These are phyloP conservation scores for Cryptosporidium viatorum DNA, from an alignment of 169 alveolate species.

Conservation along the genomic window DNA sequence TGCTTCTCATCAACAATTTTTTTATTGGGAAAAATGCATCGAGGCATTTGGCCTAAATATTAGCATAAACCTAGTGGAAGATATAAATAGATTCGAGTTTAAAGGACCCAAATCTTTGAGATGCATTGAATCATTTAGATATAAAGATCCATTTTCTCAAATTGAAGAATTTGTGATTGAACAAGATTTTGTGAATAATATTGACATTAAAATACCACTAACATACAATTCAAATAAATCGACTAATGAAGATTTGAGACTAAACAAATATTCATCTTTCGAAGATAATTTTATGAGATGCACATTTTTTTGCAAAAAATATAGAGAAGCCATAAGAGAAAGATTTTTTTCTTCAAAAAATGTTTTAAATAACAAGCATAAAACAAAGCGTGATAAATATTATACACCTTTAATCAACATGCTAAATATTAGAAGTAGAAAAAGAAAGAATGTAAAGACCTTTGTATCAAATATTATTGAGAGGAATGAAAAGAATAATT, in stretches of 20 bases:
- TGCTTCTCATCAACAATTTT: conserved; percentile 42
- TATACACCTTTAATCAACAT: background rate
- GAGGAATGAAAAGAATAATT: background rate
- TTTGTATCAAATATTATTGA: background rate
- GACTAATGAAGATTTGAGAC: background rate
- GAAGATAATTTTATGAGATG: background rate
- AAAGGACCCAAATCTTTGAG: conserved; percentile 43
- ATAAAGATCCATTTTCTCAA: background rate
- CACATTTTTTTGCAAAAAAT: conserved; percentile 26
- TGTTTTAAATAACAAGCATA: background rate
- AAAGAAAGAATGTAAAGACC: conserved; percentile 10
- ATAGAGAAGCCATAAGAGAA: conserved; percentile 20
- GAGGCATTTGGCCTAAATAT: background rate
- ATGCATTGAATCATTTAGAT: background rate
- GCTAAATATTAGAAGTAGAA: conserved; percentile 13
- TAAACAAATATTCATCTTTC: background rate
- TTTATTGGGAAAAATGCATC: conserved; percentile 58
- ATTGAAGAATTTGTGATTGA: background rate
- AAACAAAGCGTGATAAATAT: background rate
- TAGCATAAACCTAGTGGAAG: conserved; percentile 23
- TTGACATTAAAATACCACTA: conserved; percentile 19
- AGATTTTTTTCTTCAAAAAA: background rate
- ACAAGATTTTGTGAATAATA: conserved; percentile 9
- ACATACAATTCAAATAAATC: conserved; percentile 8
- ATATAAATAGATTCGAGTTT: conserved; percentile 55